phyloP scores from a whole-genome alignment of 2,329 filamentous ascomycete species.

The Venturia asperata region DNA sequence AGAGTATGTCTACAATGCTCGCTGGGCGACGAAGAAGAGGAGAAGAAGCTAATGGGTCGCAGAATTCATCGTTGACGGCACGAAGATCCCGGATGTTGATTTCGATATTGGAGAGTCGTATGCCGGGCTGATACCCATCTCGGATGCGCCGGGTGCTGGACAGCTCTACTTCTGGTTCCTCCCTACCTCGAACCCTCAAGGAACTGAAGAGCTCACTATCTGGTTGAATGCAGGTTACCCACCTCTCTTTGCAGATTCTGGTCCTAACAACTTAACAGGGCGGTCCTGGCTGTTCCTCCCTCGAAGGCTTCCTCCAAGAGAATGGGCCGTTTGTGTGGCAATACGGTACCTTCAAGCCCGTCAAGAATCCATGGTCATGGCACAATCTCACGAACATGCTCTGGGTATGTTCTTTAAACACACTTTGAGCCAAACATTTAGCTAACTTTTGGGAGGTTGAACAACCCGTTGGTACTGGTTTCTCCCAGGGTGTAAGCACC shows the following conservation, averaged over 20 bases:
- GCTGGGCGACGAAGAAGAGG: neutral
- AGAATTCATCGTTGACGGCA: slow-evolving; percentile 34
- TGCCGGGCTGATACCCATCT: slow-evolving; percentile 48
- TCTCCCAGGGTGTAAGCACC: slow-evolving; percentile 56
- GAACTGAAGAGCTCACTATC: slow-evolving; percentile 44
- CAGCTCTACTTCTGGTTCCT: slow-evolving; percentile 52
- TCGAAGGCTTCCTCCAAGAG: slow-evolving; percentile 45
- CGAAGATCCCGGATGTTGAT: slow-evolving; percentile 41
- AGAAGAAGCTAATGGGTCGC: neutral
- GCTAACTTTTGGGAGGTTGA: too few species aligned
- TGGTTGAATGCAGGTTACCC: slow-evolving; percentile 34
- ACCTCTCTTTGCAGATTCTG: slow-evolving; percentile 11
- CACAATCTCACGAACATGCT: slow-evolving; percentile 67
- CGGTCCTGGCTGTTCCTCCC: slow-evolving; percentile 41
- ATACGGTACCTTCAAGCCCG: slow-evolving; percentile 35
- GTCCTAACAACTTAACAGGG: slow-evolving; percentile 18
- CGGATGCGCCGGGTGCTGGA: slow-evolving; percentile 38
- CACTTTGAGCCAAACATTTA: too few species aligned
- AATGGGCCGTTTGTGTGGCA: slow-evolving; percentile 43
- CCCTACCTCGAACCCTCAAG: slow-evolving; percentile 43
- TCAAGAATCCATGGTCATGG: slow-evolving; percentile 41
- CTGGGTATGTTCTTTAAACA: too few species aligned
- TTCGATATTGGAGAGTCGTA: slow-evolving; percentile 41
- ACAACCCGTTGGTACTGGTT: slow-evolving; percentile 62
- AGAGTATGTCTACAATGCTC: slow-evolving; percentile 1